These are phyloP conservation scores for Trichoderma aggressivum DNA, from an alignment of 2,329 filamentous ascomycete species.

Conservation along the genomic window DNA sequence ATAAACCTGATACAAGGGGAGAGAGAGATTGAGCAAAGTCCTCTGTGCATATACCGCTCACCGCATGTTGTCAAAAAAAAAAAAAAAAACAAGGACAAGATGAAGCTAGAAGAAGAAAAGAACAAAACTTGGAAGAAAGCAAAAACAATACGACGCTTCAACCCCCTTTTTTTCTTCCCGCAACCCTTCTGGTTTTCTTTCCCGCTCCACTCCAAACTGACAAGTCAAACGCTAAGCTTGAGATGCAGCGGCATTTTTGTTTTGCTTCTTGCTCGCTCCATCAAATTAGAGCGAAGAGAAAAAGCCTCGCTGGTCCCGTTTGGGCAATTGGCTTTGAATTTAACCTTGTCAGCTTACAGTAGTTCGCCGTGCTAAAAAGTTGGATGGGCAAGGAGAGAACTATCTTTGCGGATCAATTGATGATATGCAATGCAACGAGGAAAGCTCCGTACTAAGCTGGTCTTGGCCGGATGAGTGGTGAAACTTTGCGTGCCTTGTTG, in stretches of 20 bases:
- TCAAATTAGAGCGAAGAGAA: slow-evolving; percentile 17
- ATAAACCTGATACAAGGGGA: not conserved
- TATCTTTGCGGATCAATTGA: not conserved
- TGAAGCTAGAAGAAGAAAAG: not conserved
- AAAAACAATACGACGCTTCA: not conserved
- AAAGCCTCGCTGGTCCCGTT: slow-evolving; percentile 19
- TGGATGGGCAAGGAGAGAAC: not conserved
- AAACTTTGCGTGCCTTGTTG: not conserved
- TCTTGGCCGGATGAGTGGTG: not conserved
- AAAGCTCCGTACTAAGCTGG: not conserved
- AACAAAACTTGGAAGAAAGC: not conserved
- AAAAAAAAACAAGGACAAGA: not conserved
- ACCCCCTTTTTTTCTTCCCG: not conserved
- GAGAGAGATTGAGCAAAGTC: not conserved
- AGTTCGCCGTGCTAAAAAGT: not conserved
- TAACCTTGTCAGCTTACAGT: slow-evolving; percentile 1
- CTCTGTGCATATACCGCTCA: not conserved
- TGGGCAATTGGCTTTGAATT: slow-evolving; percentile 7
- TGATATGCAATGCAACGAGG: not conserved
- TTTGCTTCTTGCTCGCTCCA: not conserved
- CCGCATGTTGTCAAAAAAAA: not conserved
- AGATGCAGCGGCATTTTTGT: slow-evolving; percentile 9
- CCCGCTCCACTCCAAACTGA: not conserved
- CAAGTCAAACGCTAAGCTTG: not conserved
- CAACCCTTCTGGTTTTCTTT: not conserved